Percentiles rank a stretch among this genome's conserved stretches.
Evolutionary conservation across 345 rosid species (phyloP).

Genomic region (Citrus unshiu): DNA sequence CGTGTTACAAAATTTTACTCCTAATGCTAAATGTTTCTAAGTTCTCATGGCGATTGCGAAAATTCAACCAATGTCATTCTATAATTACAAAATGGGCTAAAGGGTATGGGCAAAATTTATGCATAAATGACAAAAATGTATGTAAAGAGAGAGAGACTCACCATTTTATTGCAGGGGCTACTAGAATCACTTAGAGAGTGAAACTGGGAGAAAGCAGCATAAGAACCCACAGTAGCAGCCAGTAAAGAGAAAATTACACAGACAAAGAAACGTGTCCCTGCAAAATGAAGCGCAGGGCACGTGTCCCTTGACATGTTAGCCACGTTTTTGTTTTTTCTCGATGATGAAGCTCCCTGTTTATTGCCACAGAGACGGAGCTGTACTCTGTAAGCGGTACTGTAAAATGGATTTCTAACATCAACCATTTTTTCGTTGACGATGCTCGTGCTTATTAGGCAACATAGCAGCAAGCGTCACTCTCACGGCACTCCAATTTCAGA

Average conservation of each 20-base stretch:
- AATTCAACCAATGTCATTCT: not conserved
- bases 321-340: not conserved
- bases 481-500: not conserved
- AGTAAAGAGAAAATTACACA: not conserved
- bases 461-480: not conserved
- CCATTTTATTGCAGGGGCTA: slow-evolving; percentile 9
- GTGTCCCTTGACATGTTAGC: not conserved
- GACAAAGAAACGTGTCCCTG: slow-evolving; percentile 10
- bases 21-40: not conserved
- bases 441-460: not conserved
- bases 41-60: not conserved
- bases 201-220: not conserved
- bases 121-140: not conserved
- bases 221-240: not conserved
- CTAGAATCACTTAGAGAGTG: not conserved
- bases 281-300: not conserved
- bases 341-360: not conserved
- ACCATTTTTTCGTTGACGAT: not conserved
- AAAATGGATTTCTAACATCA: not conserved
- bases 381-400: not conserved
- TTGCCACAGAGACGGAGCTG: not conserved
- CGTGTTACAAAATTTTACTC: not conserved
- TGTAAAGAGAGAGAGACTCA: not conserved
- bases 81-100: not conserved
- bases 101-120: not conserved